These are phyloP conservation scores for Psophocarpus tetragonolobus DNA, from an alignment of 306 rosid genomes.

Conservation along the genomic window DNA sequence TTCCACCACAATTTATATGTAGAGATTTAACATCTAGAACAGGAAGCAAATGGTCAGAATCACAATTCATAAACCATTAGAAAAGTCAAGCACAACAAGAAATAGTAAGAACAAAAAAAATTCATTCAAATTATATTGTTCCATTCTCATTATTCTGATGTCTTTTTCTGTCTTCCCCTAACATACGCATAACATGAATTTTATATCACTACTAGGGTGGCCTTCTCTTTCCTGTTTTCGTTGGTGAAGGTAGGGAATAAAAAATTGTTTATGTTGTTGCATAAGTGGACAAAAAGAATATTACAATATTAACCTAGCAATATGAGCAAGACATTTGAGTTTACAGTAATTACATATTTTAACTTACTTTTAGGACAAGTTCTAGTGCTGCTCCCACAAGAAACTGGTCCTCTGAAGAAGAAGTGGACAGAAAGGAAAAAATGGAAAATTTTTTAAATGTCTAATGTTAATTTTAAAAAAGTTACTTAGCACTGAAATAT, in stretches of 20 bases:
- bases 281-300: background rate
- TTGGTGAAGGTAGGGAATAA: background rate
- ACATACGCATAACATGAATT: background rate
- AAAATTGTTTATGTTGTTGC: background rate
- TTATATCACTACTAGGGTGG: background rate
- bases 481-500: background rate
- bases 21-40: conserved; percentile 19
- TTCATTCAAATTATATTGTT: conserved; percentile 8
- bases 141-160: background rate
- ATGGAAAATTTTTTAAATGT: too few relatives aligned
- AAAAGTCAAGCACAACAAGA: background rate
- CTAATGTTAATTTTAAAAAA: too few relatives aligned
- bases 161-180: background rate
- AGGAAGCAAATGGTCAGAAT: background rate
- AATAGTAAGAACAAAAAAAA: background rate
- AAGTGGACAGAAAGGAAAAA: background rate
- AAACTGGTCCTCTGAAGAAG: conserved; percentile 37
- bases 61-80: background rate
- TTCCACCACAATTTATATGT: conserved; percentile 44
- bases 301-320: background rate
- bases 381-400: conserved; percentile 39
- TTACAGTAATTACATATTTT: background rate
- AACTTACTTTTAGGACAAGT: conserved; percentile 47
- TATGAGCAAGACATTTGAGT: background rate
- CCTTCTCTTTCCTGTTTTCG: background rate